Percentiles rank a stretch among this genome's conserved stretches.
Conservation (phyloP, 352 stramenopile species). For the Globisporangium splendens region DNA sequence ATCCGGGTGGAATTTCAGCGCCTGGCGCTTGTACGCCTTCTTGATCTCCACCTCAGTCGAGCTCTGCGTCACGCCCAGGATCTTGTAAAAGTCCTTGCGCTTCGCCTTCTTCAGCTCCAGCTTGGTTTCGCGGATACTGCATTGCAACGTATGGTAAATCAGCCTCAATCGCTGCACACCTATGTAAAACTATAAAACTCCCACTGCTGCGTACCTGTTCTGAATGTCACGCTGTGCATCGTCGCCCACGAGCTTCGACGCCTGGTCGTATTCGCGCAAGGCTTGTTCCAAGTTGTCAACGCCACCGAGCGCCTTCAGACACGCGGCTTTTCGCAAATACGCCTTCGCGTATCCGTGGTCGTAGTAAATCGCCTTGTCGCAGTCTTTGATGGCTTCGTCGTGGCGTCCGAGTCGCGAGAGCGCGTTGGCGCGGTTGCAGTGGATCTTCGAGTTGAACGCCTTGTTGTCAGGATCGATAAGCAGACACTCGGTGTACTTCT, state of each 20-base stretch:
- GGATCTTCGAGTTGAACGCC: constrained; percentile 91
- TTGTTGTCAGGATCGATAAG: constrained; percentile 89
- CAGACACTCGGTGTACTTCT: constrained; percentile 86
- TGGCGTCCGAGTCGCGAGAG: constrained; percentile 80
- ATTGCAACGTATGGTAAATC: background rate
- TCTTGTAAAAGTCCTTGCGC: constrained; percentile 96
- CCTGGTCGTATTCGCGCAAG: constrained; percentile 88
- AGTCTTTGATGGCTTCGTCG: constrained; percentile 88
- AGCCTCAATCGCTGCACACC: too few relatives aligned
- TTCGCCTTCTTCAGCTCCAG: constrained; percentile 93
- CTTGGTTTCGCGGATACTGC: constrained; percentile 85
- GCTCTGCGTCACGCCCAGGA: constrained; percentile 73
- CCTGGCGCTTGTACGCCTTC: constrained; percentile 95
- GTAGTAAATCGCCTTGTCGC: constrained; percentile 86
- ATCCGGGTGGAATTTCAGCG: constrained; percentile 96
- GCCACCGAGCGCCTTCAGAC: constrained; percentile 68
- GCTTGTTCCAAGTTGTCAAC: constrained; percentile 89
- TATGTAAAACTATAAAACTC: too few relatives aligned
- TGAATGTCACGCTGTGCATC: constrained; percentile 81
- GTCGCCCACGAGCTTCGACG: constrained; percentile 81
- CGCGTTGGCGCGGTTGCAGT: constrained; percentile 91
- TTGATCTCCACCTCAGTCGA: constrained; percentile 95
- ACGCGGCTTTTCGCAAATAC: constrained; percentile 80
- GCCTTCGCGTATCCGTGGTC: constrained; percentile 92
- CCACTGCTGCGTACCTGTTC: constrained; percentile 21